phyloP scores from a whole-genome alignment of 768 basidiomycete species.

The Leccinum olivaceopallidum region DNA sequence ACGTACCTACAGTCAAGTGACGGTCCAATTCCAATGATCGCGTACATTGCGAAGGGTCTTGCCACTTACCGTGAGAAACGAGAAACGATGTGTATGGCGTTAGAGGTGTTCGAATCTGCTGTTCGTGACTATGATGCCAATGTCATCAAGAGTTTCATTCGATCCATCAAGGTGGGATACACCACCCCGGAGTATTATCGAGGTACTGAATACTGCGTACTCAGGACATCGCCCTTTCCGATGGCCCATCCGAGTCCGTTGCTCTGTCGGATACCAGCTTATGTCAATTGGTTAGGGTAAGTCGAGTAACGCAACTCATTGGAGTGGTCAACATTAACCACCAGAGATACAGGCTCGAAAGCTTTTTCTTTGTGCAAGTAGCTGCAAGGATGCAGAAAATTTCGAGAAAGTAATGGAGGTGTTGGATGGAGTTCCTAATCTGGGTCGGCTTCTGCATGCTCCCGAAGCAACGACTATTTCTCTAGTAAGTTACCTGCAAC shows the following conservation, averaged over 20 bases:
- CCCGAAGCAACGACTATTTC: too few species aligned
- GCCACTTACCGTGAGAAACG: too few species aligned
- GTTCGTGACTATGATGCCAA: not conserved
- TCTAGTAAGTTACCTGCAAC: too few species aligned
- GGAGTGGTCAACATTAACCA: not conserved
- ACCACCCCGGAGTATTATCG: not conserved
- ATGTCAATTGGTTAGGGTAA: not conserved
- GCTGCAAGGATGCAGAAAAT: not conserved
- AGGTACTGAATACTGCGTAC: not conserved
- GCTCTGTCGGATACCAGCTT: not conserved
- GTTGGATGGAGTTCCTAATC: too few species aligned
- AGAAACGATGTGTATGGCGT: too few species aligned
- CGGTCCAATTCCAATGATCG: too few species aligned
- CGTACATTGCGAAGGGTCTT: too few species aligned
- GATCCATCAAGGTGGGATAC: conserved; percentile 9
- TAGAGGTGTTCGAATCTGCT: not conserved
- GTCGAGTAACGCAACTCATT: not conserved
- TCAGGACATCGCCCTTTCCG: conserved; percentile 9
- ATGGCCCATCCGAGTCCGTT: not conserved
- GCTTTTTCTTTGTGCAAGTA: not conserved
- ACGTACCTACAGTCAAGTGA: too few species aligned
- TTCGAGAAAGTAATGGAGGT: not conserved
- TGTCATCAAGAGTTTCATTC: not conserved
- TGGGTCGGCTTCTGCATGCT: too few species aligned
- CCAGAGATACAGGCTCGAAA: conserved; percentile 3